Evolutionary conservation across 2,329 filamentous ascomycete genomes (phyloP).

Genomic region (Botrytis porri): DNA sequence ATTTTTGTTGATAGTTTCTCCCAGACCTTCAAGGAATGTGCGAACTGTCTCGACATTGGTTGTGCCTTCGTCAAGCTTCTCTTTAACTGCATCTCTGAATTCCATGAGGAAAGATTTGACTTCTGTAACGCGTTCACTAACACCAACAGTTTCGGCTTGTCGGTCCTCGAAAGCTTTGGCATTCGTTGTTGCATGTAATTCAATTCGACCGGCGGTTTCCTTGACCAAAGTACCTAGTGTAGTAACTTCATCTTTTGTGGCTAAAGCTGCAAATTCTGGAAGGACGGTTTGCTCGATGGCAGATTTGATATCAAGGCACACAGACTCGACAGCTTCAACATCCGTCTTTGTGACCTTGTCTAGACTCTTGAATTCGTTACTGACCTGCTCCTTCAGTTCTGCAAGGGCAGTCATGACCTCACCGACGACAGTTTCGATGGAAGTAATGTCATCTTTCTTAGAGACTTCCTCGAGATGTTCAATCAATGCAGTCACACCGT

Average conservation of each 20-base stretch:
- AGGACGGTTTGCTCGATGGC: conserved; percentile 71
- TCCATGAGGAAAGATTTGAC: conserved; percentile 76
- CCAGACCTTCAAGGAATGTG: conserved; percentile 64
- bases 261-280: conserved; percentile 66
- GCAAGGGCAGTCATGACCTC: conserved; percentile 75
- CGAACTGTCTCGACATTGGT: conserved; percentile 70
- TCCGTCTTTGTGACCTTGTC: conserved; percentile 77
- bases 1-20: conserved; percentile 60
- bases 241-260: conserved; percentile 73
- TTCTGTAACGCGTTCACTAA: conserved; percentile 74
- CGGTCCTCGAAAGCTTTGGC: conserved; percentile 79
- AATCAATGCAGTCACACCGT: conserved; percentile 64
- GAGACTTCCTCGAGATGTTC: conserved; percentile 67
- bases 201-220: conserved; percentile 66
- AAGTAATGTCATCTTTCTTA: conserved; percentile 74
- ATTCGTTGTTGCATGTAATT: conserved; percentile 67
- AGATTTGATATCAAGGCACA: conserved; percentile 81
- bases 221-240: conserved; percentile 68
- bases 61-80: conserved; percentile 72
- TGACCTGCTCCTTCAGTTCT: conserved; percentile 56
- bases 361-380: conserved; percentile 43
- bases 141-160: conserved; percentile 75
- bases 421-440: conserved; percentile 73
- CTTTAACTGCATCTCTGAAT: conserved; percentile 72
- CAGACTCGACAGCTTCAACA: conserved; percentile 73